Base-by-base conservation (phyloP, 805 yeast species). In the Teunomyces pallodes region DNA sequence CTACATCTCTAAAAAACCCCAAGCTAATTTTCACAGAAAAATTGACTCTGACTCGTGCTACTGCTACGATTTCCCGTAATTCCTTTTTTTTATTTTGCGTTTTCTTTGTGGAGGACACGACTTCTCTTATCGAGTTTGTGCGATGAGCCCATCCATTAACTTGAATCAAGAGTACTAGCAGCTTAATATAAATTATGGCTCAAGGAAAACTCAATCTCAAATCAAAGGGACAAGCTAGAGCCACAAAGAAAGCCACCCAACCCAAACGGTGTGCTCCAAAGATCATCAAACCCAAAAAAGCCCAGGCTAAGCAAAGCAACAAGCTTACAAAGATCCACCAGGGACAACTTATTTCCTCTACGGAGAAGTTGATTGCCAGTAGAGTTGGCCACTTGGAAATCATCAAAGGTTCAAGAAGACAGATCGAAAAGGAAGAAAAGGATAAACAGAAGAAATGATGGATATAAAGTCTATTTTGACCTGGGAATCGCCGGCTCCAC, bases 381-480 rank as follows among this genome's bases (percentile, higher is more conserved):
- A 80, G 92, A 64, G 97, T 92, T 6, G 99, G 99, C 24, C 98
- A 92, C 66, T 76, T 92, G 59, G 99, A 92, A 70, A 65, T 92
- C 35, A 72, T 92, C 54, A 90, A 88, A 66, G 99, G 99, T 12
- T 84, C 94, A 6, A 83, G 97, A 74, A 82, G 95, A 70, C 82
- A 87, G 58, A 50, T 88, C 13, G 96, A 89, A 62, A 87, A 80
- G 62, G 72, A 66, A 13, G 80, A 74, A 54, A 82, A 80, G 64
- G 67, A 61, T 36, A 65, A 62, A 20, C 24, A 20, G 54, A 55
- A 61, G 52, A 51, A 42, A 42, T 43, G 43, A 39, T 45, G 46
- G 33, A 32, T 38, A 24, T 39, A 26, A 30, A 14, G 9, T 16
- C 27, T 9, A 32, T 42, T 12, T 38, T 38, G 30, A 38, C 41